Conservation (phyloP, 2,329 filamentous ascomycete species). For the Stagonosporopsis rhizophila region DNA sequence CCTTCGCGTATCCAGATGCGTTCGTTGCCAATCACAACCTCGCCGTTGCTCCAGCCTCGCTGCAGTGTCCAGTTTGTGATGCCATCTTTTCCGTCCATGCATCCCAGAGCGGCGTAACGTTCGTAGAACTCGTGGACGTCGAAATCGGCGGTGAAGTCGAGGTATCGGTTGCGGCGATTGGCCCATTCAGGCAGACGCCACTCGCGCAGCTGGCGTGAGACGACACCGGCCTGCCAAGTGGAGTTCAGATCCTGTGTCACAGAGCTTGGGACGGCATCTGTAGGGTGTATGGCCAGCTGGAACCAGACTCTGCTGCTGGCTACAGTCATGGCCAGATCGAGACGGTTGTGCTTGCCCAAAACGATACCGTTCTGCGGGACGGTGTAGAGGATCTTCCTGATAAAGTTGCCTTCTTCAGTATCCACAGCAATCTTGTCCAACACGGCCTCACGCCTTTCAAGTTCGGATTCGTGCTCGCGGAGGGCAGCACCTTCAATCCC, state of each 20-base stretch:
- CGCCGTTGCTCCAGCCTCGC: constrained; percentile 97
- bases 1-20: constrained; percentile 94
- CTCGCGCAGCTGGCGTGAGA: constrained; percentile 89
- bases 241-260: constrained; percentile 75
- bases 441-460: constrained; percentile 82
- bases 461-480: constrained; percentile 76
- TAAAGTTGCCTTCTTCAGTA: constrained; percentile 80
- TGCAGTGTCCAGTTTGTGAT: constrained; percentile 95
- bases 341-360: constrained; percentile 76
- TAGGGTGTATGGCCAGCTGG: constrained; percentile 89
- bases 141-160: constrained; percentile 97
- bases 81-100: constrained; percentile 86
- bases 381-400: constrained; percentile 83
- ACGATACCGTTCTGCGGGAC: constrained; percentile 78
- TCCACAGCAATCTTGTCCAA: constrained; percentile 88
- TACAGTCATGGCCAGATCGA: constrained; percentile 77
- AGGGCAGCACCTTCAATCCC: constrained; percentile 73
- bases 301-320: constrained; percentile 93
- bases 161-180: constrained; percentile 85
- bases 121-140: constrained; percentile 90
- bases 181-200: constrained; percentile 98
- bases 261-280: constrained; percentile 79
- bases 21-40: constrained; percentile 88
- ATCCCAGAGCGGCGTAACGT: constrained; percentile 83
- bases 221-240: constrained; percentile 92